Percentiles rank a stretch among this genome's conserved stretches.
Conservation (phyloP, 179 eudicot genomes). For the Actinidia chinensis region DNA sequence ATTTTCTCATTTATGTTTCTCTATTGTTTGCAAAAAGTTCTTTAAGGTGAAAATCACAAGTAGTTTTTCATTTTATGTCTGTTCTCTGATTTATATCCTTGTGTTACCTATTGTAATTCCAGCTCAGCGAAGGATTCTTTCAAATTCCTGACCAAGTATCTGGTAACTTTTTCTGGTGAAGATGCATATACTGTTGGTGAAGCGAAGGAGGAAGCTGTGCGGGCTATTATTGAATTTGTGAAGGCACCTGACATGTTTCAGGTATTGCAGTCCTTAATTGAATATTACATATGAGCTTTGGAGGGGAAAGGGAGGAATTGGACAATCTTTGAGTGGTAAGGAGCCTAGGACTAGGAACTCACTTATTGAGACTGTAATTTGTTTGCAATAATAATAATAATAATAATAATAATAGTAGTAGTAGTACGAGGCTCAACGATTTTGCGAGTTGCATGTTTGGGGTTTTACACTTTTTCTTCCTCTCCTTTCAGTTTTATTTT, state of each 20-base stretch:
- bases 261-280: constrained; percentile 42
- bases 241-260: constrained; percentile 97
- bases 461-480: neutral
- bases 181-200: constrained; percentile 56
- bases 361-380: neutral
- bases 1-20: neutral
- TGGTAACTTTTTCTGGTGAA: constrained; percentile 75
- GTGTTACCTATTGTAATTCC: constrained; percentile 27
- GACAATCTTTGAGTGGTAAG: neutral
- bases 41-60: neutral
- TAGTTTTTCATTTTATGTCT: neutral
- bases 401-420: too few relatives aligned
- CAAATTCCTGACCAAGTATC: constrained; percentile 63
- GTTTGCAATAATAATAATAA: neutral
- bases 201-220: constrained; percentile 82
- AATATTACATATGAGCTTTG: neutral
- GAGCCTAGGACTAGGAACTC: too few relatives aligned
- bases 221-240: constrained; percentile 68
- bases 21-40: neutral
- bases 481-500: neutral
- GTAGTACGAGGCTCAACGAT: neutral
- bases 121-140: constrained; percentile 80
- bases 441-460: constrained; percentile 5
- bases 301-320: neutral
- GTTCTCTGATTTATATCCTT: neutral